A percentile compares a stretch with the other conserved stretches of the same genome.
Conservation (phyloP, 345 rosid genomes). For the Sisymbrium altissimum region DNA sequence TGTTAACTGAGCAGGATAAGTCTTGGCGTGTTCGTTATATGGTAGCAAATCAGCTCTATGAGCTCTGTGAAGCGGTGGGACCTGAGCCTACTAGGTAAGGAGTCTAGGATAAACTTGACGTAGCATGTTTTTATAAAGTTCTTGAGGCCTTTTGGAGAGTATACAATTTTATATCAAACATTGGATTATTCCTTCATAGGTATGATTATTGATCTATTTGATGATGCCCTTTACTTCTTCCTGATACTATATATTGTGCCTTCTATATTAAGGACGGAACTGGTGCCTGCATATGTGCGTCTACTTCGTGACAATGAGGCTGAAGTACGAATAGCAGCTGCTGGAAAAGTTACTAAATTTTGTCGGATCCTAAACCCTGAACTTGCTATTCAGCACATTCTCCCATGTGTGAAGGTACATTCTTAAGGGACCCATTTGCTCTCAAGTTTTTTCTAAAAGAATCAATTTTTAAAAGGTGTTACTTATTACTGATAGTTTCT, state of each 20-base stretch:
- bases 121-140: not conserved
- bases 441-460: not conserved
- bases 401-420: conserved; percentile 89
- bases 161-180: too few species aligned
- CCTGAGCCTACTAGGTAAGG: conserved; percentile 74
- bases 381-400: conserved; percentile 75
- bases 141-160: not conserved
- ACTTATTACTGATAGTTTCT: not conserved
- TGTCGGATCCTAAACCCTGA: conserved; percentile 86
- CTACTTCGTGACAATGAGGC: conserved; percentile 97
- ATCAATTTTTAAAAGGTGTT: too few species aligned
- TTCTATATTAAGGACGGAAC: conserved; percentile 53
- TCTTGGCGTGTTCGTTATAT: conserved; percentile 91
- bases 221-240: not conserved
- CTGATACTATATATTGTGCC: not conserved
- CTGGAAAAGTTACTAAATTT: conserved; percentile 93
- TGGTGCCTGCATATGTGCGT: conserved; percentile 94
- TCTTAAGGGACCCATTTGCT: not conserved
- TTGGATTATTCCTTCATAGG: not conserved
- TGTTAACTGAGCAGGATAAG: conserved; percentile 50
- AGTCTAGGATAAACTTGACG: not conserved
- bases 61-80: conserved; percentile 83
- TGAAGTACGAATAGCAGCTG: conserved; percentile 98
- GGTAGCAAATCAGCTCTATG: conserved; percentile 85
- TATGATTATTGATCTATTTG: conserved; percentile 5